Percentiles rank a stretch among this genome's conserved stretches.
Evolutionary conservation across 306 rosid species (phyloP).

Genomic region (Sechiopsis laciniata): DNA sequence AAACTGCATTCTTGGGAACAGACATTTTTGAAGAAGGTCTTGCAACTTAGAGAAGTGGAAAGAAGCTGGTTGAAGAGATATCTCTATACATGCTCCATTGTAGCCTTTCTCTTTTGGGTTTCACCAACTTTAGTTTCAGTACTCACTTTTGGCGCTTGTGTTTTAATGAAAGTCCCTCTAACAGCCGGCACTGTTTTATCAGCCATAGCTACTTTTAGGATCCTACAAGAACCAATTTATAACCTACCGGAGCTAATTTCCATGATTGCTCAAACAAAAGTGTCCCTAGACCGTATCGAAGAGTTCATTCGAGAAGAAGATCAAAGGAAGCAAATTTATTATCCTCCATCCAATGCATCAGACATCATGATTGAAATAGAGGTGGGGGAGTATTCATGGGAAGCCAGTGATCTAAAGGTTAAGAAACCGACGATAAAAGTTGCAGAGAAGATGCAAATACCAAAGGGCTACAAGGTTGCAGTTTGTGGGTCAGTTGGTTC

Average conservation of each 20-base stretch:
- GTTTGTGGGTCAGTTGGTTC: slow-evolving; percentile 86
- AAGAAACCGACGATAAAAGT: slow-evolving; percentile 59
- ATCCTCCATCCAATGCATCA: slow-evolving; percentile 30
- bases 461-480: slow-evolving; percentile 70
- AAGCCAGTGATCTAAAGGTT: slow-evolving; percentile 32
- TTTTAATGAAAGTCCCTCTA: slow-evolving; percentile 45
- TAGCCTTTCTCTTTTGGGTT: slow-evolving; percentile 84
- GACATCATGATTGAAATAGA: slow-evolving; percentile 46
- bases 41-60: slow-evolving; percentile 61
- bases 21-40: slow-evolving; percentile 51
- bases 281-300: slow-evolving; percentile 61
- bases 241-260: slow-evolving; percentile 91
- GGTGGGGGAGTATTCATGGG: slow-evolving; percentile 71
- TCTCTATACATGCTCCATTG: slow-evolving; percentile 66
- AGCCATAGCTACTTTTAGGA: slow-evolving; percentile 78
- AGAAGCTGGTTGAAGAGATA: slow-evolving; percentile 61
- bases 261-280: slow-evolving; percentile 86
- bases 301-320: slow-evolving; percentile 62
- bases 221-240: slow-evolving; percentile 87
- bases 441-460: slow-evolving; percentile 39
- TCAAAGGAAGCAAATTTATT: slow-evolving; percentile 35
- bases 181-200: slow-evolving; percentile 71
- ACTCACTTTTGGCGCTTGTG: slow-evolving; percentile 70
- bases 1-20: slow-evolving; percentile 87
- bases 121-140: slow-evolving; percentile 87